Evolutionary conservation across 106 monocot species (phyloP), one percentile per base, ranked within the genome.

Genomic region (Ottelia alismoides): DNA sequence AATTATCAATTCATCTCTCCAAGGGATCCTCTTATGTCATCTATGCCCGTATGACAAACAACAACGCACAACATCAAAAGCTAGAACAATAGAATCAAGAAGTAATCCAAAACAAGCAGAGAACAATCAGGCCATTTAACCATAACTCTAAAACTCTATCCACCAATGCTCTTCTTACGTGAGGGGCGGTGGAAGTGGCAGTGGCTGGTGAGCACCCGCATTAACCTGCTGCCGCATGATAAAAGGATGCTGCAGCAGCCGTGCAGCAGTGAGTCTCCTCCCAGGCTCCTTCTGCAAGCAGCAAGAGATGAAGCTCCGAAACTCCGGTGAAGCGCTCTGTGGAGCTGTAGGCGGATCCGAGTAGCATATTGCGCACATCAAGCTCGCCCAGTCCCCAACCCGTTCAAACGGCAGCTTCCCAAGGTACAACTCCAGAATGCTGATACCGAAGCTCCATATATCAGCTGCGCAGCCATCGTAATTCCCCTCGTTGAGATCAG

Each of bases 391-490:
- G 28, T 84, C 90, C 3, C 75, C 90, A 60, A 75, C 72, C 66
- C 71, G 55, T 2, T 84, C 90, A 28, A 78, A 78, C 2, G 90
- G 84, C 40, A 90, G 81, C 22, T 48, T 47, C 0, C 90, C 90
- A 56, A 90, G 30, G 43, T 90, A 84, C 29, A 90, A 81, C 72
- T 90, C 90, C n/a, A 90, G 75, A n/a, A 90, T 76, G 54, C 84
- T 81, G 30, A 90, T 62, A 1, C 84, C 90, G 50, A 91, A 85
- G 64, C 90, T 91, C 90, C 90, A 91, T 43, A 91, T 85, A 53
- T 91, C 90, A 43, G 78, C 84, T 16, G 84, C 80, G 64, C 76
- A 85, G 2, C 84, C 90, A 30, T 91, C 81, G 59, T 91, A 90
- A 24, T 25, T 63, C 10, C 90, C 90, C 30, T 90, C 63, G 61